Percentiles rank a stretch among this genome's conserved stretches.
Conservation (phyloP, 495 filamentous ascomycete genomes). For the Evernia prunastri region DNA sequence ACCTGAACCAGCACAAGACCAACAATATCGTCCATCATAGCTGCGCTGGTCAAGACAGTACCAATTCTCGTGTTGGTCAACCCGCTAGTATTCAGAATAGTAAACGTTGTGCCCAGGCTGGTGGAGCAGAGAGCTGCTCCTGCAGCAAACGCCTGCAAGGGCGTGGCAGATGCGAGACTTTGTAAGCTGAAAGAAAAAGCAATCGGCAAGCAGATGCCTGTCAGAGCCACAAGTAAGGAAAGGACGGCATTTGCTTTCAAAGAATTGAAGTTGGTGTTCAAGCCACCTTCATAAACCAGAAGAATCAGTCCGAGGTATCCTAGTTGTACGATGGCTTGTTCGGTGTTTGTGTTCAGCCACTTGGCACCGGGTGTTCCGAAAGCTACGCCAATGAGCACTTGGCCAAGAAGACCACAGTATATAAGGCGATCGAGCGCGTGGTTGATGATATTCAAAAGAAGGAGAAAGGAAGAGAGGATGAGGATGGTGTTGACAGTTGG, state of each 20-base stretch:
- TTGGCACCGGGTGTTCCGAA: conserved; percentile 59
- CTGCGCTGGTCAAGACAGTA: conserved; percentile 61
- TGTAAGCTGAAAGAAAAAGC: conserved; percentile 58
- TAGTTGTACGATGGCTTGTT: conserved; percentile 57
- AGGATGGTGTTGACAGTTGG: conserved; percentile 54
- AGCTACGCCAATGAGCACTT: conserved; percentile 64
- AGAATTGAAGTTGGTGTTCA: conserved; percentile 54
- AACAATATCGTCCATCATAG: conserved; percentile 78
- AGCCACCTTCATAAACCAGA: conserved; percentile 68
- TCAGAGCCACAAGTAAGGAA: conserved; percentile 53
- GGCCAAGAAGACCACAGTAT: conserved; percentile 68
- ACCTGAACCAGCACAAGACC: conserved; percentile 75
- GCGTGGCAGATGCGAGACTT: conserved; percentile 29
- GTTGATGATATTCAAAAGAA: conserved; percentile 57
- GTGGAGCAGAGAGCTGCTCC: conserved; percentile 74
- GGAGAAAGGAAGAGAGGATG: conserved; percentile 55
- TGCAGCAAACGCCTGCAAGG: conserved; percentile 63
- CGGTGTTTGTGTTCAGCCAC: conserved; percentile 42
- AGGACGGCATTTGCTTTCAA: conserved; percentile 55
- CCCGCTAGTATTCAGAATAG: conserved; percentile 54
- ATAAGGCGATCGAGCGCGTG: conserved; percentile 52
- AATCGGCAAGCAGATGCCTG: conserved; percentile 60
- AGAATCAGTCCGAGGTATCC: conserved; percentile 72
- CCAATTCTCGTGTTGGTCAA: conserved; percentile 58
- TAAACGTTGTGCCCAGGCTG: conserved; percentile 72